These are phyloP conservation scores for Chaetomium sp. DNA, from an alignment of 2,329 filamentous ascomycete species.

Conservation along the genomic window DNA sequence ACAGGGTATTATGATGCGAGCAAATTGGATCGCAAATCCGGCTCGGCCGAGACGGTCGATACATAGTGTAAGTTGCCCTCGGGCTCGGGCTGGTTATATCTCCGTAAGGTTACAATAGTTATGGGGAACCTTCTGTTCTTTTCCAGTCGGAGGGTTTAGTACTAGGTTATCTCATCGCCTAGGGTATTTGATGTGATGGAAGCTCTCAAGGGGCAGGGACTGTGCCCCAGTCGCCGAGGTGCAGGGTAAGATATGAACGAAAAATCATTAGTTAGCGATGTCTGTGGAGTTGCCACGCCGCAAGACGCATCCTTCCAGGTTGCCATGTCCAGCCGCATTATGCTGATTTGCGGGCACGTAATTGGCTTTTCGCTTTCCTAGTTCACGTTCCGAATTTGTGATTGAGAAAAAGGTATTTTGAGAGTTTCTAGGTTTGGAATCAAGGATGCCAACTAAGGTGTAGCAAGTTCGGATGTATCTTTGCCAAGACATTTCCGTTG, in stretches of 20 bases:
- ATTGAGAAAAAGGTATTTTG: background rate
- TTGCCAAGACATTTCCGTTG: background rate
- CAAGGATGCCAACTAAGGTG: background rate
- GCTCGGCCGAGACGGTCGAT: background rate
- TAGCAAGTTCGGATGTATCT: too few relatives aligned
- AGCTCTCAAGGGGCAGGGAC: too few relatives aligned
- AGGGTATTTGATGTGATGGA: background rate
- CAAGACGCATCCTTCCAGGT: background rate
- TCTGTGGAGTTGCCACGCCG: background rate
- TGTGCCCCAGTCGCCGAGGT: background rate
- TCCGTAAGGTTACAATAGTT: background rate
- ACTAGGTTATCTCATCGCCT: too few relatives aligned
- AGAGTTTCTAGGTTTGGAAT: background rate
- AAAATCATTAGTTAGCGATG: background rate
- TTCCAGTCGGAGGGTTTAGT: too few relatives aligned
- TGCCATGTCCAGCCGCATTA: background rate
- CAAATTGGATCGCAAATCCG: background rate
- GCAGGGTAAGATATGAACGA: background rate
- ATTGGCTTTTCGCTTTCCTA: background rate
- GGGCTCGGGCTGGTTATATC: background rate
- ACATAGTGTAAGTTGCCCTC: background rate
- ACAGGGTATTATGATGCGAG: background rate
- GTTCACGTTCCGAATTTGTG: background rate
- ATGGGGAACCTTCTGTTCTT: background rate
- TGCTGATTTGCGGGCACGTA: background rate